A percentile compares a stretch with the other conserved stretches of the same genome.
Evolutionary conservation across 2,329 filamentous ascomycete species (phyloP).

Genomic region (Fusarium tricinctum): DNA sequence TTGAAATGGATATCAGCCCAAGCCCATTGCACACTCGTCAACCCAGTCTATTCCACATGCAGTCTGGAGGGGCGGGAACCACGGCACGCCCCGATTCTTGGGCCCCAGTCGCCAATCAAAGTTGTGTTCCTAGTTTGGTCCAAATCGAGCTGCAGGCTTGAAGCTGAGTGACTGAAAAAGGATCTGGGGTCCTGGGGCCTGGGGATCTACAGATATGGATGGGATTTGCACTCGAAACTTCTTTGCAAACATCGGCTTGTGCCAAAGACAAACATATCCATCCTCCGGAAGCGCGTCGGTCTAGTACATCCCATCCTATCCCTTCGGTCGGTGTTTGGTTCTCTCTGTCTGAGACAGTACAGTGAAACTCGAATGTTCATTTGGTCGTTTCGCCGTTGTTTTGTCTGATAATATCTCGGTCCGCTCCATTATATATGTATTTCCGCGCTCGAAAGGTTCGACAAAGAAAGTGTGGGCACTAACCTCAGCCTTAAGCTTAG

Average conservation of each 20-base stretch:
- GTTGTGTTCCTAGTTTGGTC: slow-evolving; percentile 12
- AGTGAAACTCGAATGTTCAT: slow-evolving; percentile 9
- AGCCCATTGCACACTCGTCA: not conserved
- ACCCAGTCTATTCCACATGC: slow-evolving; percentile 30
- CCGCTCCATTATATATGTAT: slow-evolving; percentile 10
- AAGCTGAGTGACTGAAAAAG: slow-evolving; percentile 6
- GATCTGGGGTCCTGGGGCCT: slow-evolving; percentile 1
- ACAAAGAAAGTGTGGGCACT: not conserved
- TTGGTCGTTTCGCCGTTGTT: not conserved
- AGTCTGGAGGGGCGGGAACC: slow-evolving; percentile 44
- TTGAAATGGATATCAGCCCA: slow-evolving; percentile 10
- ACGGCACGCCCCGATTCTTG: slow-evolving; percentile 43
- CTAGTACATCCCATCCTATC: not conserved
- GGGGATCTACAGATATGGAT: not conserved
- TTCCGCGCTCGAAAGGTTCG: slow-evolving; percentile 5
- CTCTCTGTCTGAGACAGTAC: slow-evolving; percentile 21
- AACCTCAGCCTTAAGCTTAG: not conserved
- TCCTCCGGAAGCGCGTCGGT: not conserved
- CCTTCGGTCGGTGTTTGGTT: slow-evolving; percentile 11
- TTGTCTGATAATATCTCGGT: slow-evolving; percentile 24
- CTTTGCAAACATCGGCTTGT: not conserved
- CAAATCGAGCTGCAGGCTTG: slow-evolving; percentile 26
- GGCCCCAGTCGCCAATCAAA: slow-evolving; percentile 36
- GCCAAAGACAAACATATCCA: not conserved
- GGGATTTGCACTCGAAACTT: not conserved